Percentiles rank a stretch among this genome's conserved stretches.
Conservation (phyloP, 805 yeast genomes). For the Candida parachauliodes region DNA sequence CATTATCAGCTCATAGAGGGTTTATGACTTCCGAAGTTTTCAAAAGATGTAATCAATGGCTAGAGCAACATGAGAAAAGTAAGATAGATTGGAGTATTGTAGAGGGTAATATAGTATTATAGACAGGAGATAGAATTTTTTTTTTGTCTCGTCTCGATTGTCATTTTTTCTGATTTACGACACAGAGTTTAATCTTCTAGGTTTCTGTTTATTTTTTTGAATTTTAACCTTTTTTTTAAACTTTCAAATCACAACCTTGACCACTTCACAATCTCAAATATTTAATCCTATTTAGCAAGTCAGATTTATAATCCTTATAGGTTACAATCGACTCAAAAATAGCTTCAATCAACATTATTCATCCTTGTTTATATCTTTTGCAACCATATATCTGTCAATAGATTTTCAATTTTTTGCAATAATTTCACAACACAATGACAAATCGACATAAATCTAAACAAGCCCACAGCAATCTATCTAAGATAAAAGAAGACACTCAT, state of each 20-base stretch:
- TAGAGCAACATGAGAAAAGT: constrained; percentile 41
- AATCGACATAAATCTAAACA: constrained; percentile 1
- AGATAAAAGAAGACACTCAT: neutral
- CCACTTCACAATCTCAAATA: neutral
- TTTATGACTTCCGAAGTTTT: constrained; percentile 80
- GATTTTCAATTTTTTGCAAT: too few species aligned
- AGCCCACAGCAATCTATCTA: constrained; percentile 1
- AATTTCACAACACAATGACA: neutral
- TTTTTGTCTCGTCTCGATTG: too few species aligned
- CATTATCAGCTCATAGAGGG: constrained; percentile 82
- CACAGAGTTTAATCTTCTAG: neutral
- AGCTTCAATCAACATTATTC: too few species aligned
- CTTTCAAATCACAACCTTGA: neutral
- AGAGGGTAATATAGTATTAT: constrained; percentile 19
- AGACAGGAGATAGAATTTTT: too few species aligned
- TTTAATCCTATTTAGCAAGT: too few species aligned
- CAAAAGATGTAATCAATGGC: constrained; percentile 74
- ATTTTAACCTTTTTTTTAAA: neutral
- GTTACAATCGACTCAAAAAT: neutral
- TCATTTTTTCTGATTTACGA: neutral
- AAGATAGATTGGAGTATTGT: constrained; percentile 65
- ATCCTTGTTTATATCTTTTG: too few species aligned
- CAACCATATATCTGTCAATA: constrained; percentile 3
- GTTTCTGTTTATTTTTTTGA: neutral
- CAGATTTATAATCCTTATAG: too few species aligned